Evolutionary conservation across 2,329 filamentous ascomycete genomes (phyloP).

Genomic region (Arthrobotrys megalospora): DNA sequence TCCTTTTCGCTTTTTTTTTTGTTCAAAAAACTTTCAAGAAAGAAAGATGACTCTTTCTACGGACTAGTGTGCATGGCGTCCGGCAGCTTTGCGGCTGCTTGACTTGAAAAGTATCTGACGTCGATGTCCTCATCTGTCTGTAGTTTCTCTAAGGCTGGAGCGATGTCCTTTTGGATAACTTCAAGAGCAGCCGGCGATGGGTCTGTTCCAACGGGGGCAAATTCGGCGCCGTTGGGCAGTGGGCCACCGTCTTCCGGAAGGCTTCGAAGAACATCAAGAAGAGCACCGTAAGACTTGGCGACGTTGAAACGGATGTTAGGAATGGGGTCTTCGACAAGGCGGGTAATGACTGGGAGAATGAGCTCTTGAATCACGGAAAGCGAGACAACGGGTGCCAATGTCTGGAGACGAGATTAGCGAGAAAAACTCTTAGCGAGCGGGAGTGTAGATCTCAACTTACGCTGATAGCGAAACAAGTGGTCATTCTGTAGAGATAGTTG

Average conservation of each 20-base stretch:
- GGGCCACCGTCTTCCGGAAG: constrained; percentile 89
- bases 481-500: constrained; percentile 99
- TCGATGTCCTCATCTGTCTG: constrained; percentile 98
- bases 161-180: constrained; percentile 86
- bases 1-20: constrained; percentile 34
- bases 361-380: constrained; percentile 93
- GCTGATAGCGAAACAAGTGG: constrained; percentile 98
- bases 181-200: constrained; percentile 82
- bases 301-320: constrained; percentile 99
- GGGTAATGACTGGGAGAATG: constrained; percentile 95
- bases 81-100: constrained; percentile 76
- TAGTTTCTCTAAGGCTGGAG: constrained; percentile 93
- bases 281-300: constrained; percentile 92
- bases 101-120: constrained; percentile 96
- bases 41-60: constrained; percentile 60
- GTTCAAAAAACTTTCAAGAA: not conserved
- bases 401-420: constrained; percentile 69
- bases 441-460: constrained; percentile 73
- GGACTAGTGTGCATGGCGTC: constrained; percentile 73
- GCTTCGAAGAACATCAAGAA: constrained; percentile 92
- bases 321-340: constrained; percentile 92
- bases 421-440: not conserved
- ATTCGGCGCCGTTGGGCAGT: constrained; percentile 81
- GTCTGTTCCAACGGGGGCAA: constrained; percentile 68
- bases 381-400: constrained; percentile 90